A percentile compares a stretch with the other conserved stretches of the same genome.
Evolutionary conservation across 306 rosid genomes (phyloP).

Genomic region (Alnus glutinosa): DNA sequence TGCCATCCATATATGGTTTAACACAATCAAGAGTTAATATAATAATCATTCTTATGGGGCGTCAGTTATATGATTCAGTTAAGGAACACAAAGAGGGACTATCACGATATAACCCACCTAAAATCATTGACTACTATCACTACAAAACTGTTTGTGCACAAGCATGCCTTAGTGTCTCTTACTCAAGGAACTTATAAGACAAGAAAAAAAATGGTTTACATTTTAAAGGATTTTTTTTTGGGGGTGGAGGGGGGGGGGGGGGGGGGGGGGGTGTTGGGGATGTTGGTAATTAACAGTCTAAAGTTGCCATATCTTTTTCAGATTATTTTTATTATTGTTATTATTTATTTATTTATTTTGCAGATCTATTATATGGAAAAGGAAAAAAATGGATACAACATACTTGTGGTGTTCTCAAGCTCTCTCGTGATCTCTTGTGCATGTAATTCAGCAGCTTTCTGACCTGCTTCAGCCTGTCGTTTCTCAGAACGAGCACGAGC

Average conservation of each 20-base stretch:
- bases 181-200: too few relatives aligned
- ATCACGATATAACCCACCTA: neutral
- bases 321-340: neutral
- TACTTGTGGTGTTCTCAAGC: conserved; percentile 97
- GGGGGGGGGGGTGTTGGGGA: too few relatives aligned
- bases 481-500: conserved; percentile 89
- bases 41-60: neutral
- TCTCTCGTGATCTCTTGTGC: conserved; percentile 75
- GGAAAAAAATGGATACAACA: conserved; percentile 12
- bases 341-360: neutral
- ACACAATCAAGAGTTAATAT: neutral
- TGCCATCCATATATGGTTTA: neutral
- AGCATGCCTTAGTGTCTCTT: too few relatives aligned
- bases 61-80: neutral
- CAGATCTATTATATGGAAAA: neutral
- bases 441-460: conserved; percentile 75
- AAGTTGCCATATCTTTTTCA: neutral
- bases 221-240: neutral
- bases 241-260: too few relatives aligned
- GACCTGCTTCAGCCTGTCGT: conserved; percentile 85
- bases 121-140: neutral
- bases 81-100: neutral
- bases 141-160: neutral
- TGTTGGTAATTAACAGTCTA: neutral
- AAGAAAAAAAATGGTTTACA: too few relatives aligned